phyloP scores from a whole-genome alignment of 2,329 filamentous ascomycete genomes.

The Elsinoe fawcettii region DNA sequence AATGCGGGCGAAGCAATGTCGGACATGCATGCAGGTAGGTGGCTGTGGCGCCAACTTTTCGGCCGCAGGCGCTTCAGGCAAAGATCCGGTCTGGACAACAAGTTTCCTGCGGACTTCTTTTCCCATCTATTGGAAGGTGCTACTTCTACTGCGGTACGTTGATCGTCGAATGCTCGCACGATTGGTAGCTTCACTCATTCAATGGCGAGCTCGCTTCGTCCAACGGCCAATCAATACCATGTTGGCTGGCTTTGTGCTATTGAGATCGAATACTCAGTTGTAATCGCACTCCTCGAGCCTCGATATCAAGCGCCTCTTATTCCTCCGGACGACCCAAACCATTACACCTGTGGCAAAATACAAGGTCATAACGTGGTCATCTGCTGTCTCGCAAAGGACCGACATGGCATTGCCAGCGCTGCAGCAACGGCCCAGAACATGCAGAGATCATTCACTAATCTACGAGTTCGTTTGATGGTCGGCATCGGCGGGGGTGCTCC shows the following conservation, averaged over 20 bases:
- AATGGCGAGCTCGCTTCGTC: not conserved
- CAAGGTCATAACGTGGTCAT: not conserved
- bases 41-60: not conserved
- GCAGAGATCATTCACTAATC: not conserved
- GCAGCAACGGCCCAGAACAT: not conserved
- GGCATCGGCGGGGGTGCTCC: conserved; percentile 13
- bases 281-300: conserved; percentile 18
- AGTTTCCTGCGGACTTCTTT: not conserved
- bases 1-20: too few species aligned
- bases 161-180: too few species aligned
- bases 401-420: not conserved
- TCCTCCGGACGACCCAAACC: not conserved
- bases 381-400: not conserved
- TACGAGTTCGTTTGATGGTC: conserved; percentile 8
- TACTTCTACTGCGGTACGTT: too few species aligned
- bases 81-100: not conserved
- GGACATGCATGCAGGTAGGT: not conserved
- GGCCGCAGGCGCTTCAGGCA: not conserved
- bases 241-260: conserved; percentile 23
- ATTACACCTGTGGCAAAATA: not conserved
- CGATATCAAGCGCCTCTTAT: not conserved
- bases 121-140: too few species aligned
- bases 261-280: conserved; percentile 19
- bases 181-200: too few species aligned
- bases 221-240: not conserved